Evolutionary conservation across 2,329 filamentous ascomycete genomes (phyloP).

Genomic region (Didymella arachidicola): DNA sequence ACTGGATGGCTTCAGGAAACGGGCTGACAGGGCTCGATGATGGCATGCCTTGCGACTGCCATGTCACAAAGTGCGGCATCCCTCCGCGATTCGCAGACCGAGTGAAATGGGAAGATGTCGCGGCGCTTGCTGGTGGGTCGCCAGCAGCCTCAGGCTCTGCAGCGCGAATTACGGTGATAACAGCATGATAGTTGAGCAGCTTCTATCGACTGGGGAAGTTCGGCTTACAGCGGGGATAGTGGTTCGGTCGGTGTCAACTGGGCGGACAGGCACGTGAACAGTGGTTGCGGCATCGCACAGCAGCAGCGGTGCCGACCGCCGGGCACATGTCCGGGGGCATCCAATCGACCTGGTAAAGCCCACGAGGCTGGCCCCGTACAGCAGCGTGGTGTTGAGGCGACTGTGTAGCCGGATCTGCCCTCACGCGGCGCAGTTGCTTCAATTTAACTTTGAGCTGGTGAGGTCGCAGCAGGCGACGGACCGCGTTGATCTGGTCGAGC

Average conservation of each 20-base stretch:
- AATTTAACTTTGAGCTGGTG: constrained; percentile 19
- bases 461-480: constrained; percentile 22
- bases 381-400: constrained; percentile 20
- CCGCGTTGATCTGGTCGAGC: constrained; percentile 20
- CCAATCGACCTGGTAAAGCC: not conserved
- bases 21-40: constrained; percentile 28
- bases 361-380: constrained; percentile 12
- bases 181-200: constrained; percentile 24
- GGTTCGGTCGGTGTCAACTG: constrained; percentile 10
- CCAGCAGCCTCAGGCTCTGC: constrained; percentile 8
- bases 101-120: constrained; percentile 8
- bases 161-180: constrained; percentile 24
- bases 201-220: constrained; percentile 22
- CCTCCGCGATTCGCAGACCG: constrained; percentile 18
- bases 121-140: constrained; percentile 20
- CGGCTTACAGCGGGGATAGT: constrained; percentile 14
- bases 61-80: constrained; percentile 8
- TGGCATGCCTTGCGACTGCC: constrained; percentile 25
- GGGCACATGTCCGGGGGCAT: constrained; percentile 8
- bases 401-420: constrained; percentile 7
- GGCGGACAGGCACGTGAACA: constrained; percentile 8
- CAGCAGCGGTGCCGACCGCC: constrained; percentile 5
- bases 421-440: constrained; percentile 19
- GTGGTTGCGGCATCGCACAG: constrained; percentile 15
- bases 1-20: constrained; percentile 28